Evolutionary conservation across 345 rosid species (phyloP).

Genomic region (Hibiscus mutabilis): DNA sequence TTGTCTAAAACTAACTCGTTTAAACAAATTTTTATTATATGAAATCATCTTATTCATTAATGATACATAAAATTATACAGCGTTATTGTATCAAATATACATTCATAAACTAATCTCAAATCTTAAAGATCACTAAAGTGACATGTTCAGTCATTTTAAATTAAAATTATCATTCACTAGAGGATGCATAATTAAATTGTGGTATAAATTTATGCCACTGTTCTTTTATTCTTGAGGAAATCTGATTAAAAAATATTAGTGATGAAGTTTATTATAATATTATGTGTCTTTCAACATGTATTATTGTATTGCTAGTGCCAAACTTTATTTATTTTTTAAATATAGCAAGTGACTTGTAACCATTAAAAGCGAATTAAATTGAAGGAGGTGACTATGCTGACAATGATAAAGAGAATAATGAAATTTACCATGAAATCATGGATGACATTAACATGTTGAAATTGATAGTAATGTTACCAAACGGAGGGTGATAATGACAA

Average conservation of each 20-base stretch:
- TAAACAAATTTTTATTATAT: too few relatives aligned
- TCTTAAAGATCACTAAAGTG: too few relatives aligned
- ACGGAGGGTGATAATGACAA: not conserved
- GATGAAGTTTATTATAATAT: not conserved
- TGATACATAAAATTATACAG: too few relatives aligned
- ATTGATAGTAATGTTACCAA: not conserved
- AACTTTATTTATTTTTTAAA: not conserved
- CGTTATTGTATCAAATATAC: too few relatives aligned
- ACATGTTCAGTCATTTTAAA: not conserved
- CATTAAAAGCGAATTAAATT: not conserved
- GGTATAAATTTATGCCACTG: not conserved
- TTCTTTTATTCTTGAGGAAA: not conserved
- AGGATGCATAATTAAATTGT: not conserved
- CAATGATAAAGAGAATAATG: slow-evolving; percentile 10
- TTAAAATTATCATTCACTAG: not conserved
- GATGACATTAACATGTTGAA: not conserved
- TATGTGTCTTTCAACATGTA: not conserved
- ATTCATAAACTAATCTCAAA: too few relatives aligned
- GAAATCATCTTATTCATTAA: too few relatives aligned
- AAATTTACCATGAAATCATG: not conserved
- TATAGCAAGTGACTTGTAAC: not conserved
- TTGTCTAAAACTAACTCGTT: too few relatives aligned
- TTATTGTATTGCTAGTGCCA: not conserved
- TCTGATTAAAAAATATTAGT: not conserved
- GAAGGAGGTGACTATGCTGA: slow-evolving; percentile 8